Conservation (phyloP, 2,329 filamentous ascomycete species). For the Cyanodermella asteris region DNA sequence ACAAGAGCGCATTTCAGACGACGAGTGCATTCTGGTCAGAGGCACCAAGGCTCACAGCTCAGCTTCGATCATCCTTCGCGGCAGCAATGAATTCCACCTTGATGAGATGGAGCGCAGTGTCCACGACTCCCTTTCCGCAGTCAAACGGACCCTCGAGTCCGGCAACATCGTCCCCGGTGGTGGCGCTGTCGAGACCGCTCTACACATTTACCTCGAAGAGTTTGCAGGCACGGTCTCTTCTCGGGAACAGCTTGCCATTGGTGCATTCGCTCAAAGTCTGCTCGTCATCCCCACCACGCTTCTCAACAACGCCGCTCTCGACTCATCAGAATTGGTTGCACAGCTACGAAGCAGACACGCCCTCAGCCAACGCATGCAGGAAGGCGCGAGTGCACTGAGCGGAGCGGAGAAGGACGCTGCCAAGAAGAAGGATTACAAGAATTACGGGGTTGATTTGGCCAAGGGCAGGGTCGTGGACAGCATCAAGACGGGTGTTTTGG, state of each 20-base stretch:
- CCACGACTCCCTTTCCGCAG: conserved; percentile 87
- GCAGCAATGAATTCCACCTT: conserved; percentile 84
- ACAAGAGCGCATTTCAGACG: conserved; percentile 97
- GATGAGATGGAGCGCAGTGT: conserved; percentile 99
- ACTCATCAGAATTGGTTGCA: conserved; percentile 82
- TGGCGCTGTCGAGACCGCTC: conserved; percentile 90
- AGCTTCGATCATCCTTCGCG: conserved; percentile 86
- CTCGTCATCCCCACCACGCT: conserved; percentile 91
- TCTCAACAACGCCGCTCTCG: conserved; percentile 91
- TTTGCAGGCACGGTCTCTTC: conserved; percentile 93
- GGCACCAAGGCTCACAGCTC: conserved; percentile 87
- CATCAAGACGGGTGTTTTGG: conserved; percentile 83
- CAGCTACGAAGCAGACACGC: conserved; percentile 89
- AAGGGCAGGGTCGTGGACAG: conserved; percentile 83
- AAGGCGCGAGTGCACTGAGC: conserved; percentile 35
- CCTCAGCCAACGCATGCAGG: conserved; percentile 73
- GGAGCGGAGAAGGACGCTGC: conserved; percentile 78
- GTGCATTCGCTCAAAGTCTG: conserved; percentile 86
- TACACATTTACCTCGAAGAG: conserved; percentile 98
- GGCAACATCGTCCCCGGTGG: conserved; percentile 92
- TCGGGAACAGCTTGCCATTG: conserved; percentile 90
- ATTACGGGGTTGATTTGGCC: conserved; percentile 81
- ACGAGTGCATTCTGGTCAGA: conserved; percentile 93
- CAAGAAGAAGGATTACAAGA: conserved; percentile 93
- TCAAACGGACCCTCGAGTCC: conserved; percentile 92